phyloP scores from a whole-genome alignment of 169 alveolate species.

The Theileria luwenshuni region DNA sequence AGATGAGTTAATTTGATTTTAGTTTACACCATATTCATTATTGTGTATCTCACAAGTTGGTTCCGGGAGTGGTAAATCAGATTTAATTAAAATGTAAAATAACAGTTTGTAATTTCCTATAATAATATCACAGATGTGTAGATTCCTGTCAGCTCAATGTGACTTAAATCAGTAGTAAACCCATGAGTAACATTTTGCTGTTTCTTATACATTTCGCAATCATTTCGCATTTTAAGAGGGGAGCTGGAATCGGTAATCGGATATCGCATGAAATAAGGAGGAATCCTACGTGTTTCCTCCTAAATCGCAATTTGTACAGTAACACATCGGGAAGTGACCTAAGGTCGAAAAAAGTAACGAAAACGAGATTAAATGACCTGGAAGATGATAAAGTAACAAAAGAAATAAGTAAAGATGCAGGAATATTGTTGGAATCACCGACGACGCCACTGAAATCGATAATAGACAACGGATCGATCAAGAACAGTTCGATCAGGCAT shows the following conservation, averaged over 20 bases:
- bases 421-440: slow-evolving; percentile 2
- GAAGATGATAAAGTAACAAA: background rate
- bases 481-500: slow-evolving; percentile 9
- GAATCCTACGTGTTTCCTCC: background rate
- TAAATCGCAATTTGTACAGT: slow-evolving; percentile 8
- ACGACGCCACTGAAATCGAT: background rate
- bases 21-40: slow-evolving; percentile 1
- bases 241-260: background rate
- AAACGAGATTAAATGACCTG: background rate
- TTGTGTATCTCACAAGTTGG: background rate
- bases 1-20: background rate
- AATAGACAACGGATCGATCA: slow-evolving; percentile 17
- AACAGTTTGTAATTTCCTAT: background rate
- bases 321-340: background rate
- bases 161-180: background rate
- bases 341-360: background rate
- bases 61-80: background rate
- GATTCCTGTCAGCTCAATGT: background rate
- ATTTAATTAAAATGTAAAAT: slow-evolving; percentile 8
- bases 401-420: background rate
- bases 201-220: slow-evolving; percentile 27
- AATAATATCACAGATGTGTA: slow-evolving; percentile 5
- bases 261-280: background rate
- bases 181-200: slow-evolving; percentile 10
- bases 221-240: slow-evolving; percentile 1